Evolutionary conservation across 805 yeast genomes (phyloP).

Genomic region (Henningerozyma blattae): DNA sequence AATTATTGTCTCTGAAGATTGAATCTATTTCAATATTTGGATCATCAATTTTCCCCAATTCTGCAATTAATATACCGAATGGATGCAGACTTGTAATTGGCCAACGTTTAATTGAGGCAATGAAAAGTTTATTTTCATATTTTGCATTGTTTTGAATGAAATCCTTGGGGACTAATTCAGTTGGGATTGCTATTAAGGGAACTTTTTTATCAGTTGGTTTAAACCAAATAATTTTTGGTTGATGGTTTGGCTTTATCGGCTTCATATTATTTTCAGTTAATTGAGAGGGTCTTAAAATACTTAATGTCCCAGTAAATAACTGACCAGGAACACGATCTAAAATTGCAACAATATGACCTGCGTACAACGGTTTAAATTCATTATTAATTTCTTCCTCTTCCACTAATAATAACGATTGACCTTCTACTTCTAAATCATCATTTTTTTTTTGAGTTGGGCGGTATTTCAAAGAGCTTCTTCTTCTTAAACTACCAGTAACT

Average conservation of each 20-base stretch:
- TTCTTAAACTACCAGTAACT: slow-evolving; percentile 35
- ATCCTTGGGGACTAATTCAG: slow-evolving; percentile 94
- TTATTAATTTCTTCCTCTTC: slow-evolving; percentile 95
- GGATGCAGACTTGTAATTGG: slow-evolving; percentile 98
- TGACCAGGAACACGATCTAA: slow-evolving; percentile 97
- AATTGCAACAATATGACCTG: slow-evolving; percentile 97
- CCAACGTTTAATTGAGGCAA: slow-evolving; percentile 96
- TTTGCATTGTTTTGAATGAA: slow-evolving; percentile 85
- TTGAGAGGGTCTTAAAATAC: slow-evolving; percentile 88
- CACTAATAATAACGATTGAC: slow-evolving; percentile 79
- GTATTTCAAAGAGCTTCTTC: slow-evolving; percentile 86
- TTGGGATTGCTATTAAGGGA: slow-evolving; percentile 95
- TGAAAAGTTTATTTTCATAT: slow-evolving; percentile 72
- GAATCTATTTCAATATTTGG: slow-evolving; percentile 75
- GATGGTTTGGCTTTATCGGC: slow-evolving; percentile 23
- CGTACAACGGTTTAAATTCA: slow-evolving; percentile 84
- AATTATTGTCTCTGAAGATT: slow-evolving; percentile 76
- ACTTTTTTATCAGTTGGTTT: slow-evolving; percentile 97
- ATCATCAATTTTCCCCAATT: slow-evolving; percentile 72
- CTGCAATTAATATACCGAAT: slow-evolving; percentile 84
- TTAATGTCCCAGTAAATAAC: slow-evolving; percentile 86
- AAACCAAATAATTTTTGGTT: slow-evolving; percentile 97
- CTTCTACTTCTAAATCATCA: slow-evolving; percentile 98
- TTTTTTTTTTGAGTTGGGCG: slow-evolving; percentile 95
- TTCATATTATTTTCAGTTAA: slow-evolving; percentile 36